Percentiles rank a stretch among this genome's conserved stretches.
Evolutionary conservation across 805 yeast species (phyloP).

Genomic region (Candida manassasensis): DNA sequence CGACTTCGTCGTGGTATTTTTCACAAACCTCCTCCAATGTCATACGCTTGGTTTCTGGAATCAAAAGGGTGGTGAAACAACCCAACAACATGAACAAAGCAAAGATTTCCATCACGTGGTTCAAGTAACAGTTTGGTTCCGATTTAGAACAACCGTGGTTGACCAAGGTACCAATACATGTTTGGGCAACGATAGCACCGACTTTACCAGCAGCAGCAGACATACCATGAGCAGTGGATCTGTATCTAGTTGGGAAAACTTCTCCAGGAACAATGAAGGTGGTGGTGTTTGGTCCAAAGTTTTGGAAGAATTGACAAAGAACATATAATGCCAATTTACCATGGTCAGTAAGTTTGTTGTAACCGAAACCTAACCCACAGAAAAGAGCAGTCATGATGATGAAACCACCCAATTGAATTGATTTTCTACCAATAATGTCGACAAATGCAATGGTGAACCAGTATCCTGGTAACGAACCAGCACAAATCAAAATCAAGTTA

Average conservation of each 20-base stretch:
- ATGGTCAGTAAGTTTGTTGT: constrained; percentile 59
- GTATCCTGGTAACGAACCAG: constrained; percentile 93
- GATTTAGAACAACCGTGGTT: constrained; percentile 70
- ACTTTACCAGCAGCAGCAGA: constrained; percentile 90
- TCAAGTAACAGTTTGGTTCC: constrained; percentile 69
- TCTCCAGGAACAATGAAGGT: constrained; percentile 92
- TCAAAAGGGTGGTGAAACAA: constrained; percentile 54
- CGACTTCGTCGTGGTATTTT: constrained; percentile 75
- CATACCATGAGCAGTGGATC: constrained; percentile 93
- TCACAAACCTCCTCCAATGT: constrained; percentile 82
- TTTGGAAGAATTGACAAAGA: constrained; percentile 80
- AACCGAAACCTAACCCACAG: constrained; percentile 80
- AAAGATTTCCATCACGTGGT: constrained; percentile 90
- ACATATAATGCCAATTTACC: constrained; percentile 82
- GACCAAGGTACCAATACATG: constrained; percentile 78
- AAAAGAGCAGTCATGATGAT: constrained; percentile 63
- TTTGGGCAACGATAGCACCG: constrained; percentile 91
- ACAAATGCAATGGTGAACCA: constrained; percentile 80
- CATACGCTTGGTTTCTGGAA: constrained; percentile 91
- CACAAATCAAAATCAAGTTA: constrained; percentile 87
- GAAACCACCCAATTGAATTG: constrained; percentile 77
- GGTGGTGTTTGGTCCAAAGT: constrained; percentile 91
- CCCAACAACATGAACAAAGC: constrained; percentile 90
- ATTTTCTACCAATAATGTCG: constrained; percentile 80
- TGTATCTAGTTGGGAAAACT: constrained; percentile 88